Evolutionary conservation across 768 basidiomycete species (phyloP).

Genomic region (Phlebiopsis flavidoalba): DNA sequence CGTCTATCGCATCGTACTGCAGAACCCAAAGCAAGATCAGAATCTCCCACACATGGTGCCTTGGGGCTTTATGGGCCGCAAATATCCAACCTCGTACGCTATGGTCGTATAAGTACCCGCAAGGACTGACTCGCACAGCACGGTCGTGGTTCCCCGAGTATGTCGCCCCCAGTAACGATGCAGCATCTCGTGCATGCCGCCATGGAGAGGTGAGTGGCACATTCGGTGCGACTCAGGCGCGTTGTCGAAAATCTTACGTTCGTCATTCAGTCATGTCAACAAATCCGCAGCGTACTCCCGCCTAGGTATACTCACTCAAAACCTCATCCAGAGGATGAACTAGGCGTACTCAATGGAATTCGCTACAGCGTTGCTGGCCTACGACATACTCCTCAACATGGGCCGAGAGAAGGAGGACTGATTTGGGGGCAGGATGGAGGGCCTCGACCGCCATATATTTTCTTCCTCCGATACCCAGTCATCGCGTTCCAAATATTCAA

Average conservation of each 20-base stretch:
- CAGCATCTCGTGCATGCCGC: neutral
- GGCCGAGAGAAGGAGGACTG: conserved; percentile 4
- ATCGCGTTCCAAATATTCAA: conserved; percentile 10
- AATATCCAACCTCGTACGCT: too few species aligned
- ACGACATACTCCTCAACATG: conserved; percentile 7
- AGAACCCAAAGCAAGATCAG: neutral
- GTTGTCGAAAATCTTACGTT: neutral
- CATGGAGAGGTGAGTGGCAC: neutral
- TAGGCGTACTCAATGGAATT: neutral
- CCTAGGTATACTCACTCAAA: neutral
- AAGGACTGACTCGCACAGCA: neutral
- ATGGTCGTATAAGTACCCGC: neutral
- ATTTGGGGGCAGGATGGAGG: conserved; percentile 7
- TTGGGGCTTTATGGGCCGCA: neutral
- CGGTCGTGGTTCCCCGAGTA: neutral
- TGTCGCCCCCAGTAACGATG: neutral
- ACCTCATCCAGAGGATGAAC: neutral
- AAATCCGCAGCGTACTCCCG: conserved; percentile 4
- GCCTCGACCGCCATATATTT: conserved; percentile 9
- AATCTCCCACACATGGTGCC: neutral
- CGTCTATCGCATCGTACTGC: neutral
- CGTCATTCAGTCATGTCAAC: neutral
- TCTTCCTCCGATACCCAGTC: conserved; percentile 10
- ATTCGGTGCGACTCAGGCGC: neutral
- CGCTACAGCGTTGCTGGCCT: conserved; percentile 6